phyloP scores from a whole-genome alignment of 2,329 filamentous ascomycete species.

The Penicillium capsulatum region DNA sequence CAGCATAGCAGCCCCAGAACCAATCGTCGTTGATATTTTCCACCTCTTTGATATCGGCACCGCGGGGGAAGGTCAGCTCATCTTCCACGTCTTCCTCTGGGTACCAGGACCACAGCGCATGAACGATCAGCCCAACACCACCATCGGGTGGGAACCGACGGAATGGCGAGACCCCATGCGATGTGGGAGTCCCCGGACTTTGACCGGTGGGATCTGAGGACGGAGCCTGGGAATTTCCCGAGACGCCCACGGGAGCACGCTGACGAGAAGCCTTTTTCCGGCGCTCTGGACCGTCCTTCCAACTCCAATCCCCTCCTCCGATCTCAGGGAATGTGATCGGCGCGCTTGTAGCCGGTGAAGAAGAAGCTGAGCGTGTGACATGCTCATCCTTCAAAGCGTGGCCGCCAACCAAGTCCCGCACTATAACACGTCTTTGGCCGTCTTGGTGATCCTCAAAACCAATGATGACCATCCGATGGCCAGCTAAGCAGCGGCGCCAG shows the following conservation, averaged over 20 bases:
- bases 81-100: slow-evolving; percentile 57
- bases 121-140: slow-evolving; percentile 60
- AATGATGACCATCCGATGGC: slow-evolving; percentile 80
- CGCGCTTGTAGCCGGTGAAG: slow-evolving; percentile 10
- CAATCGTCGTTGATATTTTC: slow-evolving; percentile 89
- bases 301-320: slow-evolving; percentile 38
- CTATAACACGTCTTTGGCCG: slow-evolving; percentile 63
- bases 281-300: slow-evolving; percentile 40
- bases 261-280: slow-evolving; percentile 37
- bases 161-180: slow-evolving; percentile 8
- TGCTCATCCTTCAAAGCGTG: slow-evolving; percentile 61
- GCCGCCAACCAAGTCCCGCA: slow-evolving; percentile 74
- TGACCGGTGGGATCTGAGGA: slow-evolving; percentile 15
- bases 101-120: slow-evolving; percentile 74
- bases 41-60: slow-evolving; percentile 76
- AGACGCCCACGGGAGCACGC: slow-evolving; percentile 16
- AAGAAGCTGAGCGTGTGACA: slow-evolving; percentile 27
- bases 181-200: slow-evolving; percentile 15
- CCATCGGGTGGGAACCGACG: slow-evolving; percentile 67
- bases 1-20: slow-evolving; percentile 84
- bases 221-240: slow-evolving; percentile 4
- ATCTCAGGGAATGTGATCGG: slow-evolving; percentile 31
- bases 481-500: slow-evolving; percentile 75
- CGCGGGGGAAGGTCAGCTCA: slow-evolving; percentile 78
- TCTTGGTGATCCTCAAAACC: slow-evolving; percentile 67